Evolutionary conservation across 2,329 filamentous ascomycete species (phyloP).

Genomic region (Ilyonectria destructans): DNA sequence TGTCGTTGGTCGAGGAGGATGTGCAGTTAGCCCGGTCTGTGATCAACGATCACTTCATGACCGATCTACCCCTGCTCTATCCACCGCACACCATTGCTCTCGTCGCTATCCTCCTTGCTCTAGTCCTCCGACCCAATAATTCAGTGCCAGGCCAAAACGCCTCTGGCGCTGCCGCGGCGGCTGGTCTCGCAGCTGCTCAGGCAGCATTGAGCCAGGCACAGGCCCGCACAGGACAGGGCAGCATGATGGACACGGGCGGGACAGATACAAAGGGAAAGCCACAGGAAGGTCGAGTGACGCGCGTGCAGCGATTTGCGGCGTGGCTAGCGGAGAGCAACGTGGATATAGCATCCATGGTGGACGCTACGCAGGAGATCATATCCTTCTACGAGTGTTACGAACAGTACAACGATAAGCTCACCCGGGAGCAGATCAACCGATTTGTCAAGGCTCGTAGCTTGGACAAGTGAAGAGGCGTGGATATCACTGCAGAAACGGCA

Average conservation of each 20-base stretch:
- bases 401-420: slow-evolving; percentile 74
- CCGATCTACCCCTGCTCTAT: slow-evolving; percentile 89
- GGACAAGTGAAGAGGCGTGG: slow-evolving; percentile 61
- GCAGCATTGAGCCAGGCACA: slow-evolving; percentile 66
- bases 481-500: slow-evolving; percentile 21
- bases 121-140: slow-evolving; percentile 80
- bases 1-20: slow-evolving; percentile 85
- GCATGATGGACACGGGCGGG: slow-evolving; percentile 34
- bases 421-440: slow-evolving; percentile 71
- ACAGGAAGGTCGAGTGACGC: slow-evolving; percentile 72
- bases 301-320: slow-evolving; percentile 77
- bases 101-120: slow-evolving; percentile 85
- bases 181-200: slow-evolving; percentile 66
- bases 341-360: slow-evolving; percentile 87
- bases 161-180: slow-evolving; percentile 53
- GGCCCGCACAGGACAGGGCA: slow-evolving; percentile 46
- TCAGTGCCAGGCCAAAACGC: slow-evolving; percentile 50
- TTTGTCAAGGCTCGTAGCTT: slow-evolving; percentile 73
- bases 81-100: slow-evolving; percentile 92
- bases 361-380: slow-evolving; percentile 92
- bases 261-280: slow-evolving; percentile 63
- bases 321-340: slow-evolving; percentile 92
- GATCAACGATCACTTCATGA: slow-evolving; percentile 94
- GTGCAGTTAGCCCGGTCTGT: slow-evolving; percentile 83
- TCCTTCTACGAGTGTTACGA: slow-evolving; percentile 85